Conservation (phyloP, 495 filamentous ascomycete species). For the Diplogelasinospora grovesii region DNA sequence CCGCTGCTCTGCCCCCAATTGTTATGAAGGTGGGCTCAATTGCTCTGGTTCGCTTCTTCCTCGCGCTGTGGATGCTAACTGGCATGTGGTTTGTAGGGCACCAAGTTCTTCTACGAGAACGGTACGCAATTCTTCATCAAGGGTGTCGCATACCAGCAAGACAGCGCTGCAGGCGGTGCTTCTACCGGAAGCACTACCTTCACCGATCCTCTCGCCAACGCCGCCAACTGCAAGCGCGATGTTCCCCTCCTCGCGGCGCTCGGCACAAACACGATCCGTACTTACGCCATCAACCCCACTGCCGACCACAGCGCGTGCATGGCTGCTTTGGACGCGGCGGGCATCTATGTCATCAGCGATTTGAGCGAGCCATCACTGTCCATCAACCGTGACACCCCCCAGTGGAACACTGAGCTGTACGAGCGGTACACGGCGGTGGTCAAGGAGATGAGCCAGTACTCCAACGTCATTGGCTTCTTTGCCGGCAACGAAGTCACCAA, state of each 20-base stretch:
- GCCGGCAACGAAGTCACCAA: conserved; percentile 96
- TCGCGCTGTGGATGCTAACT: neutral
- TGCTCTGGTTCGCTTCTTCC: too few relatives aligned
- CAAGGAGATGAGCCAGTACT: conserved; percentile 70
- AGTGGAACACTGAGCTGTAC: conserved; percentile 71
- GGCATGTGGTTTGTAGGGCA: conserved; percentile 24
- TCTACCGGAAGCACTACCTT: conserved; percentile 36
- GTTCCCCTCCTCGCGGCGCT: conserved; percentile 71
- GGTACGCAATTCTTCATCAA: conserved; percentile 79
- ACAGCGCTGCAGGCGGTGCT: conserved; percentile 36
- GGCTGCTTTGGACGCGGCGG: conserved; percentile 70
- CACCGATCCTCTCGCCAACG: conserved; percentile 66
- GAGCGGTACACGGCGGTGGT: conserved; percentile 76
- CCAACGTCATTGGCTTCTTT: conserved; percentile 91
- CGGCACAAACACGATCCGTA: conserved; percentile 83
- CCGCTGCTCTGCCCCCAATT: conserved; percentile 59
- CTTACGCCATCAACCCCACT: conserved; percentile 82
- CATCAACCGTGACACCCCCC: conserved; percentile 72
- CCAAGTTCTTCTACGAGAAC: conserved; percentile 60
- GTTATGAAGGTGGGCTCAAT: conserved; percentile 57
- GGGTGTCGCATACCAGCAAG: conserved; percentile 82
- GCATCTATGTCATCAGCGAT: conserved; percentile 92
- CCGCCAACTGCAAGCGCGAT: conserved; percentile 66
- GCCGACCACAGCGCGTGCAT: conserved; percentile 79
- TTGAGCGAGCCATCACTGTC: conserved; percentile 71